Percentiles rank a stretch among this genome's conserved stretches.
Evolutionary conservation across 2,329 filamentous ascomycete genomes (phyloP).

Genomic region (Aspergillus glaucus): DNA sequence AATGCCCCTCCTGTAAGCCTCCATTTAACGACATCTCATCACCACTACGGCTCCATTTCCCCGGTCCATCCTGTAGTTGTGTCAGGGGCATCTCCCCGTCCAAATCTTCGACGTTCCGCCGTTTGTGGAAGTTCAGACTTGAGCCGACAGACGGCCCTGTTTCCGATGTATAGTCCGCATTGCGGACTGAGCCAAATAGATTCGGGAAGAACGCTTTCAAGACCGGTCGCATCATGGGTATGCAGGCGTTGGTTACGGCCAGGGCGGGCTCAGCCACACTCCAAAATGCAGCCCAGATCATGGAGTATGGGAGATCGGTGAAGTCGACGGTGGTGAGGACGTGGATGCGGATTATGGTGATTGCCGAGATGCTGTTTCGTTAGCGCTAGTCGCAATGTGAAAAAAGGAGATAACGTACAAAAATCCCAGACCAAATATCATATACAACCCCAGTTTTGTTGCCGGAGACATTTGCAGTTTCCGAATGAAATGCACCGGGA

Average conservation of each 20-base stretch:
- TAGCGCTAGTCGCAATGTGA: not conserved
- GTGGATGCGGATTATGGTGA: conserved; percentile 13
- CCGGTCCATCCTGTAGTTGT: too few species aligned
- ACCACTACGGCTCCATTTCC: too few species aligned
- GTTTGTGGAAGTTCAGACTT: too few species aligned
- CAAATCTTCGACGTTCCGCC: too few species aligned
- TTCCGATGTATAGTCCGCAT: too few species aligned
- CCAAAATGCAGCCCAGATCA: conserved; percentile 10
- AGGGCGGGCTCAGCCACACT: conserved; percentile 13
- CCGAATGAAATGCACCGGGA: conserved; percentile 18
- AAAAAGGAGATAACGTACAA: conserved; percentile 11
- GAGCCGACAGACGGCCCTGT: too few species aligned
- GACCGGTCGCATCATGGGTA: conserved; percentile 15
- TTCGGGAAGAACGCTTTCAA: conserved; percentile 11
- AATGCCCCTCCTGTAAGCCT: too few species aligned
- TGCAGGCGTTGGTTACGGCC: conserved; percentile 10
- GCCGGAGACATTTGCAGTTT: conserved; percentile 12
- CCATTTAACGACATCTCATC: too few species aligned
- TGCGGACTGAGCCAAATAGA: conserved; percentile 1
- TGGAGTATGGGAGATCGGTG: conserved; percentile 11
- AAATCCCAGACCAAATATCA: conserved; percentile 15
- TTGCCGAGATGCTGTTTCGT: conserved; percentile 10
- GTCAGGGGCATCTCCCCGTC: too few species aligned
- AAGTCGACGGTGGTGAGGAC: conserved; percentile 11
- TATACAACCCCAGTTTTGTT: conserved; percentile 13